Percentiles rank a stretch among this genome's conserved stretches.
Conservation (phyloP, 2,329 filamentous ascomycete genomes). For the Periglandula ipomoeae region DNA sequence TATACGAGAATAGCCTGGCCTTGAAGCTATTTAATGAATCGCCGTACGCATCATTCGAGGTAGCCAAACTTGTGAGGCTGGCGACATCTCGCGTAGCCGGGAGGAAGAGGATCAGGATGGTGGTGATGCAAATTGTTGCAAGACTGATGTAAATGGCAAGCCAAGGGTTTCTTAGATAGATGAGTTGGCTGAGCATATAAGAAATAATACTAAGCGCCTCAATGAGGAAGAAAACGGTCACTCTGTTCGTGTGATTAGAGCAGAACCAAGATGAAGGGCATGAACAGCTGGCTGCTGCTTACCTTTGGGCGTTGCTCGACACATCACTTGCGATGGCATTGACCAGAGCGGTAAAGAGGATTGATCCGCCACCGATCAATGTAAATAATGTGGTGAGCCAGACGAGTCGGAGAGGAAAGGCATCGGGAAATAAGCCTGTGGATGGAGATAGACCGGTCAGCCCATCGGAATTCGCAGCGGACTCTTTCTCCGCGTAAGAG, state of each 20-base stretch:
- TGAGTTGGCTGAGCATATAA: neutral
- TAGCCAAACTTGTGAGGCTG: neutral
- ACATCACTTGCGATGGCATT: slow-evolving; percentile 6
- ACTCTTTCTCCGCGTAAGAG: no score
- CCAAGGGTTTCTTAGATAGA: neutral
- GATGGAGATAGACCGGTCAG: neutral
- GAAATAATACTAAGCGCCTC: neutral
- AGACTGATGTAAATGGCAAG: slow-evolving; percentile 4
- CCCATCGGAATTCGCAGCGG: neutral
- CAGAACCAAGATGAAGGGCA: neutral
- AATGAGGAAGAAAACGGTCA: neutral
- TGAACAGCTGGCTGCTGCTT: neutral
- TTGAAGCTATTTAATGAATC: no score
- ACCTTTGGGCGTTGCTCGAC: slow-evolving; percentile 3
- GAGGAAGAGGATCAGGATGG: slow-evolving; percentile 3
- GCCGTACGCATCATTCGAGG: neutral
- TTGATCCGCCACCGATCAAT: slow-evolving; percentile 4
- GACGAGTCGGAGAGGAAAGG: slow-evolving; percentile 2
- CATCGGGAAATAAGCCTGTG: slow-evolving; percentile 2
- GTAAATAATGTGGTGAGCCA: slow-evolving; percentile 3
- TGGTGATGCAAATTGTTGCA: neutral
- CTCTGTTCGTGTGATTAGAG: neutral
- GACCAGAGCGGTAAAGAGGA: slow-evolving; percentile 4
- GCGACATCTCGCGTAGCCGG: slow-evolving; percentile 5
- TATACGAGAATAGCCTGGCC: neutral